Evolutionary conservation across 2,329 filamentous ascomycete genomes (phyloP).

Genomic region (Paecilomyces formosus): DNA sequence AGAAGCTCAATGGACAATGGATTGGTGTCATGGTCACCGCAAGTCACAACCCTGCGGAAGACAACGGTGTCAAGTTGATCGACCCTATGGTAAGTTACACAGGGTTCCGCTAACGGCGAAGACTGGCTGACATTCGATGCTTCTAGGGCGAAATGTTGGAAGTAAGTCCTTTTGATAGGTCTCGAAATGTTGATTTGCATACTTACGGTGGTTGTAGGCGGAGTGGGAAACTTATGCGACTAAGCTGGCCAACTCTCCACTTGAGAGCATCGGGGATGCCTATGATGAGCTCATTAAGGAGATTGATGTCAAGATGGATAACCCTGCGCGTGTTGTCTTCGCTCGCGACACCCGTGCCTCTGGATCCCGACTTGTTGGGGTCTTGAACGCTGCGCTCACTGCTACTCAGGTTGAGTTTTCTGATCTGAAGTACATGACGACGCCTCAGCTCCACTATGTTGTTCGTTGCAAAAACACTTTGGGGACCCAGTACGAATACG

Average conservation of each 20-base stretch:
- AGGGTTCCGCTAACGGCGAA: neutral
- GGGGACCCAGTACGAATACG: slow-evolving; percentile 79
- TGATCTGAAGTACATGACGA: slow-evolving; percentile 89
- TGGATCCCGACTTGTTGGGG: slow-evolving; percentile 71
- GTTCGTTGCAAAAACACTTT: slow-evolving; percentile 92
- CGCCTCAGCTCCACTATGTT: slow-evolving; percentile 95
- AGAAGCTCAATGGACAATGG: slow-evolving; percentile 79
- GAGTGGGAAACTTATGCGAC: slow-evolving; percentile 92
- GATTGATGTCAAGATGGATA: slow-evolving; percentile 65
- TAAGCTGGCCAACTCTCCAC: slow-evolving; percentile 73
- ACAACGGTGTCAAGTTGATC: slow-evolving; percentile 93
- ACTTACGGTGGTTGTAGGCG: slow-evolving; percentile 35
- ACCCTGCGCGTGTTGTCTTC: slow-evolving; percentile 74
- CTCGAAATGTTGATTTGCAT: slow-evolving; percentile 9
- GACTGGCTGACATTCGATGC: slow-evolving; percentile 10
- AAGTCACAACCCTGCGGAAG: slow-evolving; percentile 81
- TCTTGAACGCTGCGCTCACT: slow-evolving; percentile 71
- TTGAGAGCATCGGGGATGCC: slow-evolving; percentile 66
- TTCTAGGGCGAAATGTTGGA: slow-evolving; percentile 84
- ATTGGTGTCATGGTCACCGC: slow-evolving; percentile 97
- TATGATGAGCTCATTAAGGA: slow-evolving; percentile 70
- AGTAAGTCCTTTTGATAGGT: slow-evolving; percentile 40
- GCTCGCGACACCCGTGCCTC: slow-evolving; percentile 91
- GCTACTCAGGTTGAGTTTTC: slow-evolving; percentile 66
- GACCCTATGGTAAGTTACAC: slow-evolving; percentile 65